Percentiles rank a stretch among this genome's conserved stretches.
Evolutionary conservation across 352 stramenopile species (phyloP).

Genomic region (Globisporangium okanoganense): DNA sequence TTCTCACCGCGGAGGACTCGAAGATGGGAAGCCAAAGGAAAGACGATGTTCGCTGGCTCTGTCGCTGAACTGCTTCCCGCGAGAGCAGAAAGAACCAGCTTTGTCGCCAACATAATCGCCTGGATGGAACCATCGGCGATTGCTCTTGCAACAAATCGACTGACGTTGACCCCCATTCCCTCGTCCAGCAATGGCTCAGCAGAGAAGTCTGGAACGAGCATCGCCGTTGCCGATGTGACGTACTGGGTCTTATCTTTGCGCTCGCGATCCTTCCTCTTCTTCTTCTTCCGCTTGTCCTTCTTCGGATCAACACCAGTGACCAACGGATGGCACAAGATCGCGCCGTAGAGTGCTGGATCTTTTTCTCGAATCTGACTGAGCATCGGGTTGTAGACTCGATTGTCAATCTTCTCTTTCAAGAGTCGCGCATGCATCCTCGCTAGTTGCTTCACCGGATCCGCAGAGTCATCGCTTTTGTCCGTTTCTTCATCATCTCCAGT

Average conservation of each 20-base stretch:
- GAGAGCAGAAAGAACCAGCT: conserved; percentile 56
- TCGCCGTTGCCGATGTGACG: conserved; percentile 28
- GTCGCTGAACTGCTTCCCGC: conserved; percentile 15
- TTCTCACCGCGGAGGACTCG: conserved; percentile 70
- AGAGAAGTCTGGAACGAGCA: conserved; percentile 72
- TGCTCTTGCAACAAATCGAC: conserved; percentile 69
- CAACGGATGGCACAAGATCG: conserved; percentile 81
- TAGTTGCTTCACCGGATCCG: conserved; percentile 41
- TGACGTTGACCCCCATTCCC: conserved; percentile 62
- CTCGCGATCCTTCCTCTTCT: conserved; percentile 81
- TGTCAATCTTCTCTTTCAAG: conserved; percentile 66
- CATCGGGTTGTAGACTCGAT: conserved; percentile 76
- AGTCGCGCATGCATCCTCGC: conserved; percentile 51
- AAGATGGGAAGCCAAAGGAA: conserved; percentile 66
- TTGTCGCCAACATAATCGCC: conserved; percentile 64
- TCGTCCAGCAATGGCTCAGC: conserved; percentile 44
- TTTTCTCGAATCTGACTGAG: conserved; percentile 71
- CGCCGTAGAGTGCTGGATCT: conserved; percentile 78
- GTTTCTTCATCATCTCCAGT: conserved; percentile 57
- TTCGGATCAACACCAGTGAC: conserved; percentile 72
- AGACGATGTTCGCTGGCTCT: conserved; percentile 20
- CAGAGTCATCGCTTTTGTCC: conserved; percentile 35
- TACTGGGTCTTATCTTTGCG: conserved; percentile 61
- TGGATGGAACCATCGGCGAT: conserved; percentile 78
- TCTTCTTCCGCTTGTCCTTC: conserved; percentile 84